These are phyloP conservation scores for Epichloe sp. DNA, from an alignment of 2,329 filamentous ascomycete genomes.

Conservation along the genomic window DNA sequence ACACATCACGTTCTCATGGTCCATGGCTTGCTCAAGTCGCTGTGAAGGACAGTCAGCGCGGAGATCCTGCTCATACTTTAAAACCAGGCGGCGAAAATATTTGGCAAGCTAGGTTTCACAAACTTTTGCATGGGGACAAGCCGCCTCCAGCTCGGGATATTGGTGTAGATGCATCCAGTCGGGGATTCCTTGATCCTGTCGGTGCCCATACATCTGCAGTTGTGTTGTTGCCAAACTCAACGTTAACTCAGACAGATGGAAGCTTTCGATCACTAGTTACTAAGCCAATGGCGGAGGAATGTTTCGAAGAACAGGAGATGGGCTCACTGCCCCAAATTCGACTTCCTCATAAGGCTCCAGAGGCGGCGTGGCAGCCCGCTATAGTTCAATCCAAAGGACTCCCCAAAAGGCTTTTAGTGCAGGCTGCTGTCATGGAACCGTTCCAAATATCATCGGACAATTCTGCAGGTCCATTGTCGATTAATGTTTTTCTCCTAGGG, in stretches of 20 bases:
- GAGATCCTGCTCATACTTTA: conserved; percentile 9
- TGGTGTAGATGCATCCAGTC: conserved; percentile 54
- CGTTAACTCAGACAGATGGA: conserved; percentile 14
- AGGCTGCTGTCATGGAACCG: conserved; percentile 21
- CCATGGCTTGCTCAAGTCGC: conserved; percentile 23
- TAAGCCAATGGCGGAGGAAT: conserved; percentile 63
- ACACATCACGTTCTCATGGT: conserved; percentile 15
- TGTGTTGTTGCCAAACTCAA: conserved; percentile 47
- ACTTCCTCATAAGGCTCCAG: conserved; percentile 49
- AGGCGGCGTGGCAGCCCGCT: conserved; percentile 49
- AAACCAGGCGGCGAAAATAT: conserved; percentile 24
- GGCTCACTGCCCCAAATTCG: conserved; percentile 61
- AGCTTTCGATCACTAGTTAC: conserved; percentile 37
- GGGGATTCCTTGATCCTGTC: conserved; percentile 48
- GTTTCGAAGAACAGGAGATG: conserved; percentile 71
- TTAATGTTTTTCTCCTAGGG: conserved; percentile 29
- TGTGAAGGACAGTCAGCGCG: conserved; percentile 18
- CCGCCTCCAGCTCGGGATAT: conserved; percentile 44
- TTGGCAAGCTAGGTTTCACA: conserved; percentile 81
- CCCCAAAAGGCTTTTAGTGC: conserved; percentile 35
- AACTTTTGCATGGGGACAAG: conserved; percentile 57
- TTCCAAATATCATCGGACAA: conserved; percentile 21
- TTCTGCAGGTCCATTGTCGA: conserved; percentile 20
- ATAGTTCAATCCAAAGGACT: conserved; percentile 40
- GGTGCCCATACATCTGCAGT: conserved; percentile 41